A percentile compares a stretch with the other conserved stretches of the same genome.
Evolutionary conservation across 768 basidiomycete genomes (phyloP).

Genomic region (Lactarius sp.): DNA sequence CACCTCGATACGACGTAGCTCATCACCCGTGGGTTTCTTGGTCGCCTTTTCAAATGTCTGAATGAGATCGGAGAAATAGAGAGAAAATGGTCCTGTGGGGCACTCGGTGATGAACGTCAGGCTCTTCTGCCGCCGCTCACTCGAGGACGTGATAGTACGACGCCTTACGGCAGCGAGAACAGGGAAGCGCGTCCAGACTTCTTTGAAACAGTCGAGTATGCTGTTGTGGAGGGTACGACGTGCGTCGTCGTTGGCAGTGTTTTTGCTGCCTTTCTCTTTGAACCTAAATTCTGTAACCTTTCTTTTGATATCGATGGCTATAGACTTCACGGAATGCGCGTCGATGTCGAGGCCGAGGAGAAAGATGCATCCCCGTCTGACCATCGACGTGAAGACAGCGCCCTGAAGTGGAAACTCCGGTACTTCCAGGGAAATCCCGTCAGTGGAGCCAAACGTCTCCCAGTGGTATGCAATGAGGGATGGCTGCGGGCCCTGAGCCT

Average conservation of each 20-base stretch:
- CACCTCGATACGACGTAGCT: conserved; percentile 33
- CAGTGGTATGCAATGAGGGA: conserved; percentile 46
- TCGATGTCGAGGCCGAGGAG: conserved; percentile 38
- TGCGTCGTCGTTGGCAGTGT: conserved; percentile 17
- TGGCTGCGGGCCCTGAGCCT: conserved; percentile 9
- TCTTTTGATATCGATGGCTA: conserved; percentile 48
- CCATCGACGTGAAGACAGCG: conserved; percentile 42
- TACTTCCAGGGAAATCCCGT: conserved; percentile 40
- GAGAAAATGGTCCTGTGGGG: conserved; percentile 33
- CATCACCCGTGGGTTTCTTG: conserved; percentile 46
- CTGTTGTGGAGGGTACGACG: conserved; percentile 38
- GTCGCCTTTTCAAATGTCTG: conserved; percentile 43
- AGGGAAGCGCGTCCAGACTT: conserved; percentile 17
- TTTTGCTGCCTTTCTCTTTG: conserved; percentile 37
- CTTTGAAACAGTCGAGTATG: conserved; percentile 12
- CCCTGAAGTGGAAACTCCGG: conserved; percentile 27
- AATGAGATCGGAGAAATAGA: conserved; percentile 45
- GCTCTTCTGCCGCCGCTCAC: conserved; percentile 31
- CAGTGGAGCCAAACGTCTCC: conserved; percentile 49
- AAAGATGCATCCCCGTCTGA: conserved; percentile 39
- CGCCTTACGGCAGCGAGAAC: conserved; percentile 18
- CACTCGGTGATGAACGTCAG: conserved; percentile 44
- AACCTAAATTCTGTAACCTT: conserved; percentile 55
- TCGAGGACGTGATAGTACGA: conserved; percentile 16
- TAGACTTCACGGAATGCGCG: conserved; percentile 36